These are phyloP conservation scores for Aspergillus viridinutans DNA, from an alignment of 2,329 filamentous ascomycete genomes.

Conservation along the genomic window DNA sequence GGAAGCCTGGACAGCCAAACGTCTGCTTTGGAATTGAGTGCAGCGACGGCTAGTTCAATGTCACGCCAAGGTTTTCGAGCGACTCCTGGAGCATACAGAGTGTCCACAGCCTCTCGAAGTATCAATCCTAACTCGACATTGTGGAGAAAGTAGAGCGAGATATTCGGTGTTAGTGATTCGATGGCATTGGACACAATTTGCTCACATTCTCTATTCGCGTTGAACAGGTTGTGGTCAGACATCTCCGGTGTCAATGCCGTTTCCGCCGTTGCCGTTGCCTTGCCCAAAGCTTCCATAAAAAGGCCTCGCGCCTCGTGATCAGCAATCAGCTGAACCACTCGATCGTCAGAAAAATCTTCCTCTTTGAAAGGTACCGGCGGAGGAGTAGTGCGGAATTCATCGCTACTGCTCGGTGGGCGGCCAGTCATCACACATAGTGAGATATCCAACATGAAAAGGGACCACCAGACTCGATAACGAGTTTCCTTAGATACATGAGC, in stretches of 20 bases:
- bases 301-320: slow-evolving; percentile 29
- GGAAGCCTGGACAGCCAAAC: slow-evolving; percentile 38
- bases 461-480: slow-evolving; percentile 44
- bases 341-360: slow-evolving; percentile 31
- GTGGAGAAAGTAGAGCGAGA: slow-evolving; percentile 38
- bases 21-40: slow-evolving; percentile 33
- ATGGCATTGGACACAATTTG: slow-evolving; percentile 20
- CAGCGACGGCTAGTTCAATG: slow-evolving; percentile 33
- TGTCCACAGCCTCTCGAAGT: slow-evolving; percentile 33
- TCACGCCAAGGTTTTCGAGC: slow-evolving; percentile 33
- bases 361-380: slow-evolving; percentile 38
- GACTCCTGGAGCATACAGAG: slow-evolving; percentile 36
- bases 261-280: neutral
- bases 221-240: slow-evolving; percentile 8
- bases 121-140: slow-evolving; percentile 34
- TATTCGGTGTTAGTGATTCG: slow-evolving; percentile 32
- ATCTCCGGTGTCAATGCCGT: slow-evolving; percentile 9
- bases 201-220: slow-evolving; percentile 15
- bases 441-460: slow-evolving; percentile 39
- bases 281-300: slow-evolving; percentile 21
- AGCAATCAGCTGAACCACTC: slow-evolving; percentile 31
- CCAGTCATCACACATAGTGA: slow-evolving; percentile 41
- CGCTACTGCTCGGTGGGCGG: slow-evolving; percentile 36
- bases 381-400: slow-evolving; percentile 40
- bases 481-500: slow-evolving; percentile 37